Evolutionary conservation across 768 basidiomycete genomes (phyloP), one percentile per base, ranked within the genome.

Genomic region (Daedaleopsis sinensis): DNA sequence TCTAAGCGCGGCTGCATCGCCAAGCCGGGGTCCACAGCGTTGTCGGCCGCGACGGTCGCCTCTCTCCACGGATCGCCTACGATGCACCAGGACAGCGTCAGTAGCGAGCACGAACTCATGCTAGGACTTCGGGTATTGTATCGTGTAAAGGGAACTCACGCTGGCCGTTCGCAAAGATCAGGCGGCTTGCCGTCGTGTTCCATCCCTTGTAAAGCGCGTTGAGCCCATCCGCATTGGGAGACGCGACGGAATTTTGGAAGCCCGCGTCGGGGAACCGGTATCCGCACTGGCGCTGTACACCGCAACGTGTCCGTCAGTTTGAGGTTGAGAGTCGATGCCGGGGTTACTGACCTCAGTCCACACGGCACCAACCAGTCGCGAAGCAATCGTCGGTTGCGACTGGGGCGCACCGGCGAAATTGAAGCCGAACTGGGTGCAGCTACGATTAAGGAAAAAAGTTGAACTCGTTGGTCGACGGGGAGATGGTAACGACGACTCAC

Each of bases 21-120:
- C 0, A 83, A 85, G 67, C 80, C 86, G 16, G 71, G 38, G 46
- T 80, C 73, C 52, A 71, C 62, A n/a, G 79, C 75, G 15, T 76
- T 76, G 21, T 82, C 79, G 0, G 88, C 83, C 3, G 88, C 89
- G 9, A 90, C 77, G 0, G 88, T 89, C 5, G 84, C 81, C 54
- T 86, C 85, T 44, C 82, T 80, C 88, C 88, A 91, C 18, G 89
- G 88, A 67, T 90, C 88, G 49, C 86, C 88, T 89, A 24, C 27
- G 5, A 16, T 15, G 21, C 10, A 43, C 62, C n/a, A 2, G 23
- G n/a, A 43, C 39, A 11, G 21, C 2, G 7, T 39, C 42, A 38
- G n/a, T 1, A 42, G 12, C 39, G 18, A 24, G 35, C n/a, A n/a
- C n/a, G n/a, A n/a, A n/a, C n/a, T n/a, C n/a, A n/a, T n/a, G n/a